These are phyloP conservation scores for Zhuliangozyma blackwelliae DNA, from an alignment of 1,139 yeast species.

Conservation along the genomic window DNA sequence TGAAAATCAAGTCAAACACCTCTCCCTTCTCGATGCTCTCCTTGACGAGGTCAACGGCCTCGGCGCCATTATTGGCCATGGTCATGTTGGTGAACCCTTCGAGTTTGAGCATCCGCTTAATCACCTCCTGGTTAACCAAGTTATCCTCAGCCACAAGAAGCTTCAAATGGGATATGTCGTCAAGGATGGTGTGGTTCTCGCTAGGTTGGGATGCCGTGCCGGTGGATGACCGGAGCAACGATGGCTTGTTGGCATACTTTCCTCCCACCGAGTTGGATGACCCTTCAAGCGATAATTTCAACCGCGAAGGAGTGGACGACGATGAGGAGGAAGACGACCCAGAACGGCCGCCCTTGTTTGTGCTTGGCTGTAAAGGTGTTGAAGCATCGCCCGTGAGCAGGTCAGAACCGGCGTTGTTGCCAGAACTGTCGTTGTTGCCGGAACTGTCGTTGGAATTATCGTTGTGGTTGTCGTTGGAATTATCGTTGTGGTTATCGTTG, in stretches of 20 bases:
- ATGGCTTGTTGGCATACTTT: too few relatives aligned
- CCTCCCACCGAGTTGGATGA: too few relatives aligned
- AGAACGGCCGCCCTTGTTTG: too few relatives aligned
- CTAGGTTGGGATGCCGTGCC: constrained; percentile 49
- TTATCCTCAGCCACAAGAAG: constrained; percentile 95
- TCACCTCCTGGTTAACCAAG: constrained; percentile 85
- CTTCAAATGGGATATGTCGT: constrained; percentile 36
- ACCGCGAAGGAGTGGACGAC: too few relatives aligned
- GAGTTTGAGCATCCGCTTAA: constrained; percentile 72
- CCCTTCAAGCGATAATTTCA: too few relatives aligned
- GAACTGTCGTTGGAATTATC: too few relatives aligned
- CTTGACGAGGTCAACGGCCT: constrained; percentile 66
- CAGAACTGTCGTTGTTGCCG: too few relatives aligned
- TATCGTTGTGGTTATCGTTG: background rate
- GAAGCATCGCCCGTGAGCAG: too few relatives aligned
- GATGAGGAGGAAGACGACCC: too few relatives aligned
- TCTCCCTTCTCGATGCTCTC: constrained; percentile 39
- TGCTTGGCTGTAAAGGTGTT: too few relatives aligned
- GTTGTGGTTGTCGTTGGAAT: too few relatives aligned
- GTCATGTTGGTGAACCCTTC: constrained; percentile 73
- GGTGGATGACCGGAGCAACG: constrained; percentile 37
- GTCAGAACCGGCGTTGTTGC: background rate
- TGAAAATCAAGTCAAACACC: constrained; percentile 69
- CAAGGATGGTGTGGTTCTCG: constrained; percentile 17
- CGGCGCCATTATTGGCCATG: constrained; percentile 86